Evolutionary conservation across 176 grass and related monocot species (phyloP).

Genomic region (Poa annua): DNA sequence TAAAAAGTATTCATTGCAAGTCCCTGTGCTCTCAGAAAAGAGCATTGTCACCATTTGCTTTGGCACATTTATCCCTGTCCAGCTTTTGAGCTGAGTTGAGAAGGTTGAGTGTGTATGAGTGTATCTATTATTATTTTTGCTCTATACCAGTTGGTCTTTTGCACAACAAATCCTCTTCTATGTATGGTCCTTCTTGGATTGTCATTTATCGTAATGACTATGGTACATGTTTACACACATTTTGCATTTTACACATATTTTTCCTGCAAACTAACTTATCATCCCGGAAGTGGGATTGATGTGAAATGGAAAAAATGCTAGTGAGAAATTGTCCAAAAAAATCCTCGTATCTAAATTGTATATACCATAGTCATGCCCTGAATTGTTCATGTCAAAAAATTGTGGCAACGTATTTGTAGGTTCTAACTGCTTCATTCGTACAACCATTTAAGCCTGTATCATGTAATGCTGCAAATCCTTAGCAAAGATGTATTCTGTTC

Average conservation of each 20-base stretch:
- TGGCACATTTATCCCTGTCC: constrained; percentile 8
- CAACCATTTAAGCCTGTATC: neutral
- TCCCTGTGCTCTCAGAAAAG: neutral
- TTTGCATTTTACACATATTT: neutral
- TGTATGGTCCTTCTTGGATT: constrained; percentile 15
- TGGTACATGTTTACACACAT: neutral
- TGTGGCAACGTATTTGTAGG: constrained; percentile 14
- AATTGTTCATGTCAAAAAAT: neutral
- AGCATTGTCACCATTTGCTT: neutral
- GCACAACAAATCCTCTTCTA: neutral
- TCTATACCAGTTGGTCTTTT: neutral
- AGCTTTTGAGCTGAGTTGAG: neutral
- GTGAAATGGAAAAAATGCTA: neutral
- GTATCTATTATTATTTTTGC: neutral
- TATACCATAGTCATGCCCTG: neutral
- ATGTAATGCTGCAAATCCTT: neutral
- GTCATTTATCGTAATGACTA: constrained; percentile 5
- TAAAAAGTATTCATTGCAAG: constrained; percentile 7
- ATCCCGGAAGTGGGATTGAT: neutral
- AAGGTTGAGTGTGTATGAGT: constrained; percentile 6
- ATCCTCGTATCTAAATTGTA: neutral
- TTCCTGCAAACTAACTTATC: neutral
- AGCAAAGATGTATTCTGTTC: neutral
- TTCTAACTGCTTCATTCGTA: constrained; percentile 4
- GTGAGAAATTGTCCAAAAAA: neutral